Conservation (phyloP, 176 grass and related monocot species). For the Panicum miliaceum region DNA sequence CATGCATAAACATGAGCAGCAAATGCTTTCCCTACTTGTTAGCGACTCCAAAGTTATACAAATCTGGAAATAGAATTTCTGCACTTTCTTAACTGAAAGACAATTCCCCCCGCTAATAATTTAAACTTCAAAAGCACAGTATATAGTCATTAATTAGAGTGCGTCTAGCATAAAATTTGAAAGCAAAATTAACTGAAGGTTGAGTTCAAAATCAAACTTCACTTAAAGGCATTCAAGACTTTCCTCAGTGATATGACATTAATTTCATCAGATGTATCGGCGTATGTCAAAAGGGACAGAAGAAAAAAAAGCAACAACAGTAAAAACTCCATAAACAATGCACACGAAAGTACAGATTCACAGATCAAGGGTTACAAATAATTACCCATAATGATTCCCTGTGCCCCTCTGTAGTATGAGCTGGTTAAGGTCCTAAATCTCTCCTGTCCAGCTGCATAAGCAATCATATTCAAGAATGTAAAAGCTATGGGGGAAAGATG, state of each 20-base stretch:
- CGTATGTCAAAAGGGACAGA: not conserved
- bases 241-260: not conserved
- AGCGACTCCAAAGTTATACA: constrained; percentile 20
- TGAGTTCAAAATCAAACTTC: not conserved
- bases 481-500: not conserved
- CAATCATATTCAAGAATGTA: not conserved
- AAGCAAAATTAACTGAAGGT: not conserved
- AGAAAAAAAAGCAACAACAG: not conserved
- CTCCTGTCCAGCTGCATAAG: constrained; percentile 83
- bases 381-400: constrained; percentile 96
- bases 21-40: not conserved
- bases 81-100: not conserved
- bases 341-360: not conserved
- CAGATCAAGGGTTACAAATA: not conserved
- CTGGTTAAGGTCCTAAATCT: constrained; percentile 91
- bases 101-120: not conserved
- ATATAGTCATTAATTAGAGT: not conserved
- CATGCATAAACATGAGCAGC: not conserved
- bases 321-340: not conserved
- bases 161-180: not conserved
- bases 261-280: not conserved
- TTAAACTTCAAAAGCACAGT: not conserved
- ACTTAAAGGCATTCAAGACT: not conserved
- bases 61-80: not conserved
- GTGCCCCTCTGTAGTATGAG: constrained; percentile 96